A percentile compares a stretch with the other conserved stretches of the same genome.
phyloP scores from a whole-genome alignment of 441 rosid species.

The Adansonia gregorii region DNA sequence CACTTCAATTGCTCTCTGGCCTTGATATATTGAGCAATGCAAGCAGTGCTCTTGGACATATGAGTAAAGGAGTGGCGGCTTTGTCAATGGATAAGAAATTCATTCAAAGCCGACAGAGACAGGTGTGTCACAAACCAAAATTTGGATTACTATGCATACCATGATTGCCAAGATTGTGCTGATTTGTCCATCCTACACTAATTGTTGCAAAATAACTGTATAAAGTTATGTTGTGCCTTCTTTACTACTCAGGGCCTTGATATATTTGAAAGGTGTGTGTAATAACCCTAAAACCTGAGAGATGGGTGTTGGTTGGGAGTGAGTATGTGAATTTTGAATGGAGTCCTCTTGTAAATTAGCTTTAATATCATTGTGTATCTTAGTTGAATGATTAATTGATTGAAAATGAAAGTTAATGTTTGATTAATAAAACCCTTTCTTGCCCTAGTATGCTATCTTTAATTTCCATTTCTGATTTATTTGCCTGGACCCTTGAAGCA shows the following conservation, averaged over 20 bases:
- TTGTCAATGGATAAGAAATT: conserved; percentile 97
- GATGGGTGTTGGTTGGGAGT: conserved; percentile 5
- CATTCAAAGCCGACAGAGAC: conserved; percentile 95
- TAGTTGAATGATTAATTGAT: conserved; percentile 6
- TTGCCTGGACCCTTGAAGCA: not conserved
- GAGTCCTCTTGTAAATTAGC: not conserved
- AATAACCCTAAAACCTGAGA: conserved; percentile 9
- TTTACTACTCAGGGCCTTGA: not conserved
- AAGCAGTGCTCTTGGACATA: conserved; percentile 99
- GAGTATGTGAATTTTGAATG: not conserved
- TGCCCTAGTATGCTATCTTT: conserved; percentile 12
- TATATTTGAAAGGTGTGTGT: not conserved
- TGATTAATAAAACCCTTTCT: not conserved
- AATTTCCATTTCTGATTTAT: not conserved
- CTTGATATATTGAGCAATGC: conserved; percentile 99
- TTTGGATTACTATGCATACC: conserved; percentile 17
- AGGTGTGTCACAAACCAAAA: conserved; percentile 53
- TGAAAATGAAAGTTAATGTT: conserved; percentile 12
- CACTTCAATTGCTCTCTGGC: conserved; percentile 95
- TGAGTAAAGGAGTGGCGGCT: conserved; percentile 99
- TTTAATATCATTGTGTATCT: conserved; percentile 14
- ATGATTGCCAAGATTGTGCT: not conserved
- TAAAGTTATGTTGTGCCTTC: not conserved
- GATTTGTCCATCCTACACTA: not conserved
- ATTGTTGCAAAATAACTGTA: conserved; percentile 16